Conservation (phyloP, 805 yeast genomes). For the Ogataea pilisensis region DNA sequence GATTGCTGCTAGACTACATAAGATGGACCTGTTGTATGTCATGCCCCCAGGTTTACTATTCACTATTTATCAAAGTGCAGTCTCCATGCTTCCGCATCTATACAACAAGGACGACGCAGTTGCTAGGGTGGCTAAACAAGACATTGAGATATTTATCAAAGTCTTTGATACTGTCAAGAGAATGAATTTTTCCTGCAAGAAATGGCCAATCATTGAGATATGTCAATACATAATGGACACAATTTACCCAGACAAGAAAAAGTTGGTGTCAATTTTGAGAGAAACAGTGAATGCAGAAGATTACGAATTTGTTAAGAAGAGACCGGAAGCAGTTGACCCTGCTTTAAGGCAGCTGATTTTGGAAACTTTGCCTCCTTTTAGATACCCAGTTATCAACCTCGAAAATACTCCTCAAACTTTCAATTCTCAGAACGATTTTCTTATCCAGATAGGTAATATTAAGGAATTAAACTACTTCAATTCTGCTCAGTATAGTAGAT, state of each 20-base stretch:
- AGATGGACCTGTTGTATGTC: too few relatives aligned
- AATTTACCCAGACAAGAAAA: conserved; percentile 3
- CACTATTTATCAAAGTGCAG: conserved; percentile 3
- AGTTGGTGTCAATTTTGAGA: background rate
- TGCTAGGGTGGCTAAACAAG: background rate
- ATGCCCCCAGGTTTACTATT: too few relatives aligned
- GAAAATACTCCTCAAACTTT: background rate
- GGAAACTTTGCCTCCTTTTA: background rate
- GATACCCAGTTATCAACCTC: background rate
- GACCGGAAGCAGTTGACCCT: conserved; percentile 1
- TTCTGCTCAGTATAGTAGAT: background rate
- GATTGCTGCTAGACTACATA: too few relatives aligned
- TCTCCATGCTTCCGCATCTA: conserved; percentile 2
- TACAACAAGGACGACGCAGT: conserved; percentile 3
- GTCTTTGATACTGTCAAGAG: background rate
- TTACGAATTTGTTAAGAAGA: conserved; percentile 1
- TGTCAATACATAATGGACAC: conserved; percentile 2
- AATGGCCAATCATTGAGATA: conserved; percentile 1
- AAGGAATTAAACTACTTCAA: conserved; percentile 2
- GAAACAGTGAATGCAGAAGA: background rate
- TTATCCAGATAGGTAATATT: conserved; percentile 1
- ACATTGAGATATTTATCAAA: background rate
- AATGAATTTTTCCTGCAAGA: background rate
- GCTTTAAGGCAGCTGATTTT: background rate
- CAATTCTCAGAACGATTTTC: background rate